Conservation (phyloP, 768 basidiomycete species). For the Russula emetica region DNA sequence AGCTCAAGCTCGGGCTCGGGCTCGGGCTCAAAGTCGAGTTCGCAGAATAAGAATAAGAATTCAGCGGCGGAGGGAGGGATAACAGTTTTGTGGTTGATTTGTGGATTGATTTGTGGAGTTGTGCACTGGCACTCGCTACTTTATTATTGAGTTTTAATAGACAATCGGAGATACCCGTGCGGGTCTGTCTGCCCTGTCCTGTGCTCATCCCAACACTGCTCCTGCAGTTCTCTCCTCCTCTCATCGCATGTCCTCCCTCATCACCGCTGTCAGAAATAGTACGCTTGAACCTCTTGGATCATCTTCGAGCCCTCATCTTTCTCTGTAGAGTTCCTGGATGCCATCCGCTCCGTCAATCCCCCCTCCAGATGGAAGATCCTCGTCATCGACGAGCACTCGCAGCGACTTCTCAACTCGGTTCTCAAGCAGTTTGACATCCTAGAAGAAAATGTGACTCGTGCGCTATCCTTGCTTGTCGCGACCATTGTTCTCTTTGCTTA, state of each 20-base stretch:
- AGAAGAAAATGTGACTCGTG: constrained; percentile 94
- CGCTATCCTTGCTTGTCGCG: constrained; percentile 35
- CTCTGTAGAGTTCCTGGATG: constrained; percentile 73
- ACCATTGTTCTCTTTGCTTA: background rate
- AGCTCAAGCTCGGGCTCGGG: background rate
- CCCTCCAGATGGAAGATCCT: constrained; percentile 94
- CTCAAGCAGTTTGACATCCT: constrained; percentile 92
- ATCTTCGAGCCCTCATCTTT: constrained; percentile 5
- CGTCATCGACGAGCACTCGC: constrained; percentile 91
- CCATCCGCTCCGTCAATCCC: constrained; percentile 82
- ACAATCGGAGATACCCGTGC: constrained; percentile 20
- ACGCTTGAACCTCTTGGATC: constrained; percentile 15
- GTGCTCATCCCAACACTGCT: background rate
- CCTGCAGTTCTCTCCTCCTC: background rate
- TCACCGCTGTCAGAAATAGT: constrained; percentile 43
- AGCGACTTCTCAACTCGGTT: constrained; percentile 76
- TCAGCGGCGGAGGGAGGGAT: background rate
- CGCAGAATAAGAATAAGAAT: background rate
- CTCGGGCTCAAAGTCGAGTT: background rate
- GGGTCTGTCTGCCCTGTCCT: too few species aligned
- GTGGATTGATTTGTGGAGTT: background rate
- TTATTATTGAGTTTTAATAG: background rate
- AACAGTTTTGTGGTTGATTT: background rate
- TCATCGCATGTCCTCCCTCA: constrained; percentile 39
- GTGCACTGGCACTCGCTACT: background rate